Evolutionary conservation across 228 moss, liverwort and hornwort genomes (phyloP), one percentile per base, ranked within the genome.

Genomic region (Sphagnum fallax): DNA sequence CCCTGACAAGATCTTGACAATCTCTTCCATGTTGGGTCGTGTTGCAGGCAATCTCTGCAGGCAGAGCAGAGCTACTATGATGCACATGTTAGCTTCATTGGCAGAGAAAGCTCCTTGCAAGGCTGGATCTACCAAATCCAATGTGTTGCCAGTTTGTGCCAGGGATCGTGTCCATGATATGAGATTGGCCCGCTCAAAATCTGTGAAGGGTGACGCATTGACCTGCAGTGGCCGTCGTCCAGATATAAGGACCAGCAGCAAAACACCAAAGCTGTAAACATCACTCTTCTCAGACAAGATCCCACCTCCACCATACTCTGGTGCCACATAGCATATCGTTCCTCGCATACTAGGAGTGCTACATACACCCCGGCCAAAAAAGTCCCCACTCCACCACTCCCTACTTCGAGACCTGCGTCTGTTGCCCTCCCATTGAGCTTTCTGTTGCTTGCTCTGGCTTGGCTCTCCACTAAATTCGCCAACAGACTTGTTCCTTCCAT

Each of bases 261-360:
- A 84, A 55, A 97, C 96, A 4, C 96, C 96, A 70, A 97, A 97
- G 79, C 96, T 97, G 82, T 97, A 97, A 2, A 97, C 97, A 65
- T 97, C 97, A 47, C 91, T 91, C 72, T 93, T 97, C 82, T 97
- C 97, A 5, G 91, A 93, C 55, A 88, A 78, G 52, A 90, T 77
- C 16, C 97, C 90, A 2, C 88, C 93, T 32, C 93, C 91, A 16
- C 93, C 93, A 8, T 91, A 93, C 68, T 97, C 97, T 0, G 93
- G 97, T 4, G 97, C 93, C 10, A 97, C 93, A 52, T 97, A 97
- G 75, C 97, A 97, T 4, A 97, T 91, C 4, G 97, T 97, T 13
- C 97, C 97, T 48, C 97, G 88, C 97, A 93, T 97, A 72, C 93
- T 97, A 4, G 93, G 93, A 68, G 97, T 97, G 82, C 91, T 97